A percentile compares a stretch with the other conserved stretches of the same genome.
Evolutionary conservation across 2,329 filamentous ascomycete species (phyloP).

Genomic region (Colletotrichum liaoningense): DNA sequence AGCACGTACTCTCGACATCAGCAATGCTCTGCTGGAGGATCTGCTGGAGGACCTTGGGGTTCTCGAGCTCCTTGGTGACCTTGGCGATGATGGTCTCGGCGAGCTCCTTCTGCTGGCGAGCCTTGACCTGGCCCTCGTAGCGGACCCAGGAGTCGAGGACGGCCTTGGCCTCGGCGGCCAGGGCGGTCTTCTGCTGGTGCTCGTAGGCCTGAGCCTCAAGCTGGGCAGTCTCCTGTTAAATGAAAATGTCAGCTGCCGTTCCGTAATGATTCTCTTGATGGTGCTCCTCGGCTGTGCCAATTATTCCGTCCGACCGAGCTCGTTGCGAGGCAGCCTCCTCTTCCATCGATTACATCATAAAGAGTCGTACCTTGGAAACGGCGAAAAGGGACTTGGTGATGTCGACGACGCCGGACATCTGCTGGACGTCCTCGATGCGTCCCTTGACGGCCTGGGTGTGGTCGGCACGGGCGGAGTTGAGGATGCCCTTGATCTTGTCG

Average conservation of each 20-base stretch:
- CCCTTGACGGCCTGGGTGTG: constrained; percentile 96
- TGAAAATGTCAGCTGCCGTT: constrained; percentile 1
- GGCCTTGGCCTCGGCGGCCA: constrained; percentile 91
- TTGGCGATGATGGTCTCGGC: constrained; percentile 94
- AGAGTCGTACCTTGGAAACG: constrained; percentile 86
- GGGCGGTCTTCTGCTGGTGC: constrained; percentile 94
- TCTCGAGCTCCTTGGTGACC: constrained; percentile 98
- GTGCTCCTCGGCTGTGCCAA: not conserved
- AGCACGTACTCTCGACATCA: constrained; percentile 87
- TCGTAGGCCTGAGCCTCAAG: constrained; percentile 97
- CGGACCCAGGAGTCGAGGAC: constrained; percentile 99
- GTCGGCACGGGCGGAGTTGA: constrained; percentile 93
- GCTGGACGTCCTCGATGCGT: constrained; percentile 93
- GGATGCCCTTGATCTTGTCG: constrained; percentile 92
- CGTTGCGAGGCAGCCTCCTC: not conserved
- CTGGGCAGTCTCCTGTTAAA: constrained; percentile 88
- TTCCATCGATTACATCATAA: not conserved
- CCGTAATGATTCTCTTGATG: not conserved
- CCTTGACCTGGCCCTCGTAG: constrained; percentile 98
- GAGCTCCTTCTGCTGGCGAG: constrained; percentile 97
- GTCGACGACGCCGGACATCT: constrained; percentile 93
- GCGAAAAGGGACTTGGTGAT: constrained; percentile 97
- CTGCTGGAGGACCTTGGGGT: constrained; percentile 96
- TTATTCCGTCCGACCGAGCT: not conserved
- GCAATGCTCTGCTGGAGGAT: constrained; percentile 96